Base-by-base conservation (phyloP, 176 grass and related monocot species). In the Aegilops longissima region DNA sequence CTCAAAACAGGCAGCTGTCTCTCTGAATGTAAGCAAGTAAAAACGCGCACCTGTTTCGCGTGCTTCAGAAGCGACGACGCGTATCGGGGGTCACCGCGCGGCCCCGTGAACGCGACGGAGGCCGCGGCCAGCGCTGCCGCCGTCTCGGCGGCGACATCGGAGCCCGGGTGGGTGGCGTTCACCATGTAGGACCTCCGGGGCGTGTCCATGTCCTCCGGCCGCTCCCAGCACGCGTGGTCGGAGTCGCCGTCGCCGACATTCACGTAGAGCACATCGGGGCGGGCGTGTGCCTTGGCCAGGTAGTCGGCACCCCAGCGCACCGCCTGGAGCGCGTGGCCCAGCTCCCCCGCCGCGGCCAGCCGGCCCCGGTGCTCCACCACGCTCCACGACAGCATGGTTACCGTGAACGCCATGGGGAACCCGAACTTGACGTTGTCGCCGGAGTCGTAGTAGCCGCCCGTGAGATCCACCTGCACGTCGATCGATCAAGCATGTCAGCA, bases 131-230 rank as follows among this genome's bases (percentile, higher is more conserved):
- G 76, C 12, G 95, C 93, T 1, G 93, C 91, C 0, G 95, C 91
- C 0, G 95, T 95, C 86, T 98, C 96, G 1, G 87, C 96, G 2
- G 91, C 93, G 61, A 92, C 86, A 77, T 98, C 93, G 21, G 93
- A 98, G 0, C 96, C 96, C 0, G 91, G 96, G 4, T 67, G 31
- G 29, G 80, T 39, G 5, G 69, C 83, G 54, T 80, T 82, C 18
- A 98, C 80, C n/a, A 61, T 52, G 76, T 79, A 98, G 0, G 83
- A 4, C 17, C 74, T 54, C 36, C 96, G 82, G 0, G 93, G 93
- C 2, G 90, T 95, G 62, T 92, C 91, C 96, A 98, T 98, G 88
- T 98, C 93, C 85, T 98, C 96, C 7, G 96, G 93, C 0, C 96
- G 61, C 81, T 98, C 23, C 96, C 96, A 98, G 84, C 93, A 98